These are phyloP conservation scores for Biscogniauxia mediterranea DNA, from an alignment of 2,329 filamentous ascomycete genomes.

Conservation along the genomic window DNA sequence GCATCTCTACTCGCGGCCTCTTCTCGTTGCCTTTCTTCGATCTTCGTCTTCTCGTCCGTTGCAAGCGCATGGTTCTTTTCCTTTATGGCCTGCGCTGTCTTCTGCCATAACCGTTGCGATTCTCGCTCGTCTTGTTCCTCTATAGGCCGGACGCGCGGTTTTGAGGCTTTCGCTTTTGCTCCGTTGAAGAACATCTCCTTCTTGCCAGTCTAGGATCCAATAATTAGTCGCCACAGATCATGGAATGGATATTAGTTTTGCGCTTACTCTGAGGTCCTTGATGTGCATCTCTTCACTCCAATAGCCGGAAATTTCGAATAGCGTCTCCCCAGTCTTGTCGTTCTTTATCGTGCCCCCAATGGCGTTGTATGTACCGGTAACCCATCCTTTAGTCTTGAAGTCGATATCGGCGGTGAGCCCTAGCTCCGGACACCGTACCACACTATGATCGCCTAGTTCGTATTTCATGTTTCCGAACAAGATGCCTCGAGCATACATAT, in stretches of 20 bases:
- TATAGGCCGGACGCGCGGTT: constrained; percentile 71
- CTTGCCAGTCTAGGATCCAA: constrained; percentile 68
- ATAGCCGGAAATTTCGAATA: constrained; percentile 89
- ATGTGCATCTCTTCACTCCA: constrained; percentile 97
- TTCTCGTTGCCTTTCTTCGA: constrained; percentile 88
- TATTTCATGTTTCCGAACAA: constrained; percentile 99
- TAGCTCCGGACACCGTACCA: constrained; percentile 85
- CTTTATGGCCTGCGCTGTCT: constrained; percentile 77
- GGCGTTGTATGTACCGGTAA: constrained; percentile 92
- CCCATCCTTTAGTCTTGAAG: constrained; percentile 98
- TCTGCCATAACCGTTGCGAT: constrained; percentile 83
- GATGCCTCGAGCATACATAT: constrained; percentile 98
- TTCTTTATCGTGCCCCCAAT: constrained; percentile 91
- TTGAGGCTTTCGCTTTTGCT: constrained; percentile 69
- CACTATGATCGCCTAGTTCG: constrained; percentile 93
- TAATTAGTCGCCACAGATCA: constrained; percentile 6
- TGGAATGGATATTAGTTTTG: background rate
- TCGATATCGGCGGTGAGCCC: constrained; percentile 88
- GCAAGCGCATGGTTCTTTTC: constrained; percentile 83
- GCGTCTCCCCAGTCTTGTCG: constrained; percentile 76
- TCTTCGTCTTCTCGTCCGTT: constrained; percentile 93
- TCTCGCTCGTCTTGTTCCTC: constrained; percentile 87
- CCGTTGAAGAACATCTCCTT: constrained; percentile 91
- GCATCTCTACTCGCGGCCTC: constrained; percentile 79
- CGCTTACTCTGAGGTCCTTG: constrained; percentile 71